Evolutionary conservation across 1,139 yeast genomes (phyloP).

Genomic region (Suhomyces panamericanus): DNA sequence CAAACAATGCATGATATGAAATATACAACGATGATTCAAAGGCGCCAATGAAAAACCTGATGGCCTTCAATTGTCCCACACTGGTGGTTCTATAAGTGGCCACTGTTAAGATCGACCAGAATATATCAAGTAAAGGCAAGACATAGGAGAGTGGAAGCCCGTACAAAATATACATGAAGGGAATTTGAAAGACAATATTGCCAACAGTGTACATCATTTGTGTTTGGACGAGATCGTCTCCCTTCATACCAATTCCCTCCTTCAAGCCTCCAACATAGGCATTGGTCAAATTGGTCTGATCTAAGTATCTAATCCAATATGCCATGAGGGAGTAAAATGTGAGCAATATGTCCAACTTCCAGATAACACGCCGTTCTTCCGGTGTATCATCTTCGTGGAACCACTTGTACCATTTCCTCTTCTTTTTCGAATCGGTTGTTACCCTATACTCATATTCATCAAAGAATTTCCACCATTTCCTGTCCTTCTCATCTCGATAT

Average conservation of each 20-base stretch:
- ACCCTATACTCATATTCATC: constrained; percentile 61
- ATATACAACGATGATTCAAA: constrained; percentile 61
- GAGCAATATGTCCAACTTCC: constrained; percentile 61
- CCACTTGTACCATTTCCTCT: constrained; percentile 61
- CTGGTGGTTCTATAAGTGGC: constrained; percentile 49
- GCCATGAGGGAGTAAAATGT: constrained; percentile 60
- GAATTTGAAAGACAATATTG: constrained; percentile 54
- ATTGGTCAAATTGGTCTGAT: constrained; percentile 56
- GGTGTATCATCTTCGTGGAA: constrained; percentile 55
- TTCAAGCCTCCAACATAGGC: constrained; percentile 68
- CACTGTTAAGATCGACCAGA: constrained; percentile 67
- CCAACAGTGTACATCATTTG: constrained; percentile 60
- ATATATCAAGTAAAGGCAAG: constrained; percentile 55
- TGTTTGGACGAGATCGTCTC: constrained; percentile 63
- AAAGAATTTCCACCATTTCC: constrained; percentile 62
- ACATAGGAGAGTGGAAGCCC: constrained; percentile 42
- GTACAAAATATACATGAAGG: constrained; percentile 34
- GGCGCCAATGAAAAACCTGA: constrained; percentile 59
- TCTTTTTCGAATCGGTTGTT: constrained; percentile 31
- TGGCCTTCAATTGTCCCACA: constrained; percentile 51
- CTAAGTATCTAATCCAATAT: constrained; percentile 70
- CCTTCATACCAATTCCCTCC: constrained; percentile 56
- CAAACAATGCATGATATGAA: constrained; percentile 57
- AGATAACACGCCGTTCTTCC: constrained; percentile 53
- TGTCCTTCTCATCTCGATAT: constrained; percentile 58